phyloP scores from a whole-genome alignment of 345 rosid genomes.

The Aquilaria sinensis region DNA sequence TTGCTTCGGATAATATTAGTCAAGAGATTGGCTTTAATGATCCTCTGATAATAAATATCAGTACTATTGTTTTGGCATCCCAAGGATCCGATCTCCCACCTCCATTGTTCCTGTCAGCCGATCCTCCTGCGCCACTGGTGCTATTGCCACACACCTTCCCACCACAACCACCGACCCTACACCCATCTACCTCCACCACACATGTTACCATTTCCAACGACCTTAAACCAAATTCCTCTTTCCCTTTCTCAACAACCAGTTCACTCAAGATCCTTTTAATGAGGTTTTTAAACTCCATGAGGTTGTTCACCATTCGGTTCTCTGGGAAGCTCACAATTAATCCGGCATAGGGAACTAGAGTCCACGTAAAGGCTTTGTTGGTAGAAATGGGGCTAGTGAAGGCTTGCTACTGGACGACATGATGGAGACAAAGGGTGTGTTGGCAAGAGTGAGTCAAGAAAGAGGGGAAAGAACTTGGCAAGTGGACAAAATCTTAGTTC shows the following conservation, averaged over 20 bases:
- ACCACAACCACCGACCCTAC: slow-evolving; percentile 33
- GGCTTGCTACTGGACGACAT: too few species aligned
- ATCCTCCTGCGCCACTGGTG: slow-evolving; percentile 16
- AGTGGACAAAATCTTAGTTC: too few species aligned
- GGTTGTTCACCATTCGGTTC: slow-evolving; percentile 20
- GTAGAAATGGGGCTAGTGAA: too few species aligned
- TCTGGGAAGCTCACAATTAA: too few species aligned
- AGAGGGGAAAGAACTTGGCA: too few species aligned
- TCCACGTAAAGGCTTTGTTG: too few species aligned
- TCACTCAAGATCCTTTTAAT: slow-evolving; percentile 17
- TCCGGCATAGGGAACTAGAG: too few species aligned
- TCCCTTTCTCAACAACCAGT: slow-evolving; percentile 34
- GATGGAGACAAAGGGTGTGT: too few species aligned
- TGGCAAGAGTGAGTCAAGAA: too few species aligned
- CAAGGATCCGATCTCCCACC: slow-evolving; percentile 38
- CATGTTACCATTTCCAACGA: slow-evolving; percentile 16
- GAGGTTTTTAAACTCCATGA: slow-evolving; percentile 21
- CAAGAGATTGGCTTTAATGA: slow-evolving; percentile 51
- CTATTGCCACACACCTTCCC: slow-evolving; percentile 31
- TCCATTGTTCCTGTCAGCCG: slow-evolving; percentile 32
- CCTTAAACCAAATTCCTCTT: slow-evolving; percentile 17
- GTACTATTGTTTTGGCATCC: slow-evolving; percentile 33
- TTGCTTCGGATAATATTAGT: not conserved
- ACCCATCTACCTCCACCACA: slow-evolving; percentile 22
- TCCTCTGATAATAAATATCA: slow-evolving; percentile 60